These are phyloP conservation scores for Zymoseptoria brevis DNA, from an alignment of 2,329 filamentous ascomycete genomes.

Conservation along the genomic window DNA sequence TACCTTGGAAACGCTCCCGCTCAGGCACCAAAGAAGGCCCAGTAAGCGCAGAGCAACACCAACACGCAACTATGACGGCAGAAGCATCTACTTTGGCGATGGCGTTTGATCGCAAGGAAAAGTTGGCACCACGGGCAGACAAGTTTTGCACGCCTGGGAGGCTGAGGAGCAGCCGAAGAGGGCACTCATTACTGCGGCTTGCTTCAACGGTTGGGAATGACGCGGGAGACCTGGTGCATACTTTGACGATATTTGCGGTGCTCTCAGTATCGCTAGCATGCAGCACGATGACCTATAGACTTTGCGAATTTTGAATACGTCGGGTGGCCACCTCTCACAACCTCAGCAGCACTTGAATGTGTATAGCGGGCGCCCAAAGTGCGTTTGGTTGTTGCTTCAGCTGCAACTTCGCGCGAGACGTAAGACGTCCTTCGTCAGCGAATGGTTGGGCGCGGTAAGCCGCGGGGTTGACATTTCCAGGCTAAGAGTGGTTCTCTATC, in stretches of 20 bases:
- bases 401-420: no score
- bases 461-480: no score
- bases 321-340: neutral
- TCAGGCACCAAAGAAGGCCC: conserved; percentile 55
- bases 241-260: neutral
- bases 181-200: neutral
- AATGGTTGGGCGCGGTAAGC: no score
- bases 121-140: neutral
- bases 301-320: neutral
- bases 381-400: no score
- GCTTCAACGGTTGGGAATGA: neutral
- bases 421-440: no score
- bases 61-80: neutral
- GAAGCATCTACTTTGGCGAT: neutral
- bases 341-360: no score
- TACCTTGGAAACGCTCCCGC: conserved; percentile 25
- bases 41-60: conserved; percentile 32
- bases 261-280: neutral
- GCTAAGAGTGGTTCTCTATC: no score
- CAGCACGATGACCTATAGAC: neutral
- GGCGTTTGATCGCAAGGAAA: conserved; percentile 1
- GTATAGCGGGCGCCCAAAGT: no score
- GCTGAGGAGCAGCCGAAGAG: neutral
- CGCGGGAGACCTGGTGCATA: neutral
- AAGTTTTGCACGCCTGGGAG: neutral